phyloP scores from a whole-genome alignment of 2,329 filamentous ascomycete species.

The Beauveria scarabaeidicola region DNA sequence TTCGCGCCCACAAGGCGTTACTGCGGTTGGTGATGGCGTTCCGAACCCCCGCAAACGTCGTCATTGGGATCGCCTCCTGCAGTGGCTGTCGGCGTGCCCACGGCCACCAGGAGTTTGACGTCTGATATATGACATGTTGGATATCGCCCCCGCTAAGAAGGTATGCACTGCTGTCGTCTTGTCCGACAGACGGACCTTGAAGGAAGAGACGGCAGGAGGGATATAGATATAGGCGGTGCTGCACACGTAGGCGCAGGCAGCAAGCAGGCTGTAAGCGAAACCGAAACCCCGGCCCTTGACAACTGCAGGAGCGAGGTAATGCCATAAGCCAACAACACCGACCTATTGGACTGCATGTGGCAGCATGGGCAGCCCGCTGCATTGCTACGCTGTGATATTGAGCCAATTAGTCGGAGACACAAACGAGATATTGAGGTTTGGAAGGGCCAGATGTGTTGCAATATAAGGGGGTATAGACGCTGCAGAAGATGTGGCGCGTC shows the following conservation, averaged over 20 bases:
- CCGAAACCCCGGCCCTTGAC: background rate
- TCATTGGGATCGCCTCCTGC: slow-evolving; percentile 1
- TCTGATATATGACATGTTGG: background rate
- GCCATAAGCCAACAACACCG: background rate
- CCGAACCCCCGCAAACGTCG: background rate
- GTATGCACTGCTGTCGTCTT: background rate
- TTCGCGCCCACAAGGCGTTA: background rate
- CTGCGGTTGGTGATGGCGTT: slow-evolving; percentile 1
- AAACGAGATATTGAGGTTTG: background rate
- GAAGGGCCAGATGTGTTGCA: background rate
- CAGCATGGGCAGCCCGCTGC: background rate
- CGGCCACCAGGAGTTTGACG: background rate
- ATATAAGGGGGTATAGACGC: no score
- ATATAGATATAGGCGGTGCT: background rate
- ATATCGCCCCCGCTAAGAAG: background rate
- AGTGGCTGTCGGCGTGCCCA: background rate
- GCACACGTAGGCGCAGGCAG: background rate
- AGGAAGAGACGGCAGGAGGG: background rate
- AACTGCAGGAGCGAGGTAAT: background rate
- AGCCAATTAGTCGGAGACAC: background rate
- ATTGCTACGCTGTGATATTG: background rate
- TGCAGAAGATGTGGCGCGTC: no score
- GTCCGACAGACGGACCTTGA: background rate
- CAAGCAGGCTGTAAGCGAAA: background rate
- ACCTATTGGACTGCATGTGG: background rate